Evolutionary conservation across 805 yeast genomes (phyloP).

Genomic region (Naumovozyma castellii): DNA sequence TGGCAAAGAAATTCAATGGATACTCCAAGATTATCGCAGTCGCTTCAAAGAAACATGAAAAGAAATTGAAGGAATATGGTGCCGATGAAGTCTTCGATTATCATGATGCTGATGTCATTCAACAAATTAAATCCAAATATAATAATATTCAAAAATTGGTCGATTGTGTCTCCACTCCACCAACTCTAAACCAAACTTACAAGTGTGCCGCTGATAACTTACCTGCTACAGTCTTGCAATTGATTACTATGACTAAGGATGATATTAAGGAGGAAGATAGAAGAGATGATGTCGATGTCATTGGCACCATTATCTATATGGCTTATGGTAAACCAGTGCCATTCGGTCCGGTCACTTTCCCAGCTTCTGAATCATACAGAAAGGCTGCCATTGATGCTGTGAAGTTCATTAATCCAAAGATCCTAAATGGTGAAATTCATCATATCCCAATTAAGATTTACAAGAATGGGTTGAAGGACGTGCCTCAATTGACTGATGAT

Average conservation of each 20-base stretch:
- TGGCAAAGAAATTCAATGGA: constrained; percentile 39
- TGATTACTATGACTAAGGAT: constrained; percentile 8
- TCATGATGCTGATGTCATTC: constrained; percentile 34
- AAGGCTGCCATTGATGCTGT: constrained; percentile 17
- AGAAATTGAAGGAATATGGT: constrained; percentile 35
- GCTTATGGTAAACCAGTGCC: constrained; percentile 28
- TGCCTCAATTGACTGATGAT: constrained; percentile 15
- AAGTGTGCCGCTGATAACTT: constrained; percentile 24
- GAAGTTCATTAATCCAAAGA: constrained; percentile 14
- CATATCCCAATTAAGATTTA: constrained; percentile 26
- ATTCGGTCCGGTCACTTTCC: constrained; percentile 17
- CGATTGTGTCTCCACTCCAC: constrained; percentile 24
- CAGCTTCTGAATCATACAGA: constrained; percentile 15
- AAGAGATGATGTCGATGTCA: constrained; percentile 23
- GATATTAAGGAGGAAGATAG: constrained; percentile 18
- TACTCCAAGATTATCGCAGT: constrained; percentile 35
- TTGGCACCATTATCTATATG: constrained; percentile 30
- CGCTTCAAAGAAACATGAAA: constrained; percentile 38
- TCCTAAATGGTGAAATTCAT: constrained; percentile 15
- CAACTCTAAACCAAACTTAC: constrained; percentile 26
- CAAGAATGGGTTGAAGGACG: constrained; percentile 21
- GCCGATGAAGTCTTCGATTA: constrained; percentile 42
- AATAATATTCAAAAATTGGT: constrained; percentile 23
- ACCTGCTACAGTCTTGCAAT: constrained; percentile 29
- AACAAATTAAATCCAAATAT: constrained; percentile 29